These are phyloP conservation scores for Apiospora phragmitis DNA, from an alignment of 2,329 filamentous ascomycete species.

Conservation along the genomic window DNA sequence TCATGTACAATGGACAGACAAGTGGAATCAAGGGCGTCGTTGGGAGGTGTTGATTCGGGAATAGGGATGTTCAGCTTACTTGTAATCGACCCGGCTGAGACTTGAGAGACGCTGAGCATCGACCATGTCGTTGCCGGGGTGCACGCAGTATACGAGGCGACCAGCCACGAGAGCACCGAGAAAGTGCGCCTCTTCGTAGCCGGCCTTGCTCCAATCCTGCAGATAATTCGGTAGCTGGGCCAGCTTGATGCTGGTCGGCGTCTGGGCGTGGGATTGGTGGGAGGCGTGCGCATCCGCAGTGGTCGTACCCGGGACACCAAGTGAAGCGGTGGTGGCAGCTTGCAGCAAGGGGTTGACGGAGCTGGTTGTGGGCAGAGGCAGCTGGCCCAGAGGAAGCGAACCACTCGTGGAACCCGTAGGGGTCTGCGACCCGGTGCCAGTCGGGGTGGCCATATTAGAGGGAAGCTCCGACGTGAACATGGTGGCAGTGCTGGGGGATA, in stretches of 20 bases:
- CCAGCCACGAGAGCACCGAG: constrained; percentile 85
- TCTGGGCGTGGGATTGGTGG: constrained; percentile 62
- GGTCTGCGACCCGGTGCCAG: constrained; percentile 88
- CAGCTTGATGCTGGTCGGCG: constrained; percentile 81
- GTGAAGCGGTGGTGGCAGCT: constrained; percentile 77
- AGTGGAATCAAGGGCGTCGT: neutral
- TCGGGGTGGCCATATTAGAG: constrained; percentile 87
- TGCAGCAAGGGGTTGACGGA: constrained; percentile 87
- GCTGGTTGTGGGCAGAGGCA: constrained; percentile 38
- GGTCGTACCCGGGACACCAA: constrained; percentile 41
- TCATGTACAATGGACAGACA: neutral
- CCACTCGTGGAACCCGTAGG: constrained; percentile 66
- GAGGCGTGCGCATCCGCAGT: constrained; percentile 46
- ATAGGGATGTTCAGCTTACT: constrained; percentile 43
- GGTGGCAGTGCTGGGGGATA: constrained; percentile 89
- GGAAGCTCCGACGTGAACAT: constrained; percentile 98
- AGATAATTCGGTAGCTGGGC: constrained; percentile 82
- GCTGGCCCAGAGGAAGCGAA: constrained; percentile 54
- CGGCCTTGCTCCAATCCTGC: constrained; percentile 83
- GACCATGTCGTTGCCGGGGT: constrained; percentile 52
- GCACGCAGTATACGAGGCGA: constrained; percentile 57
- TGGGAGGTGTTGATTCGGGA: neutral
- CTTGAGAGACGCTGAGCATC: constrained; percentile 59
- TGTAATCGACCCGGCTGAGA: constrained; percentile 59
- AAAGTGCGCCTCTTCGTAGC: constrained; percentile 81